Evolutionary conservation across 768 basidiomycete species (phyloP).

Genomic region (Panaeolus cyanescens): DNA sequence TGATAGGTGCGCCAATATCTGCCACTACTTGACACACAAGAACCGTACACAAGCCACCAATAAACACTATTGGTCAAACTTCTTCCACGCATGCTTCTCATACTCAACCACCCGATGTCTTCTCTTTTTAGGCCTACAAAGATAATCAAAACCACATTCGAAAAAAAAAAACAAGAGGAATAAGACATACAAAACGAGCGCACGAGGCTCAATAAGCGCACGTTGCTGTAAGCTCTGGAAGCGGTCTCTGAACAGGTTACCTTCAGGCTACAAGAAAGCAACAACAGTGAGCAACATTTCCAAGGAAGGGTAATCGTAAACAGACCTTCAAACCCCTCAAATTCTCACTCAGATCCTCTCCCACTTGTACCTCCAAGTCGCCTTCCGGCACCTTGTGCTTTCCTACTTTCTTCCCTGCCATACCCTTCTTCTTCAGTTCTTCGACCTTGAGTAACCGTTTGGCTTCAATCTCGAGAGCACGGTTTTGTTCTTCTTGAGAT

Average conservation of each 20-base stretch:
- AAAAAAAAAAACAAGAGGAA: neutral
- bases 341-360: constrained; percentile 87
- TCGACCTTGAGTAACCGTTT: constrained; percentile 46
- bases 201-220: constrained; percentile 84
- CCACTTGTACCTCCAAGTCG: constrained; percentile 82
- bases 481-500: constrained; percentile 33
- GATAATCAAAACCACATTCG: neutral
- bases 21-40: too few species aligned
- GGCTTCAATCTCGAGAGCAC: constrained; percentile 43
- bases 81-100: constrained; percentile 82
- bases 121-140: constrained; percentile 29
- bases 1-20: too few species aligned
- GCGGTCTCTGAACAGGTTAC: constrained; percentile 89
- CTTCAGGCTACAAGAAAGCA: constrained; percentile 68
- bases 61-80: too few species aligned
- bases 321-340: constrained; percentile 81
- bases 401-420: constrained; percentile 77
- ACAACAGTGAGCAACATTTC: neutral
- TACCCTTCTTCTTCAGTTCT: constrained; percentile 57
- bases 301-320: constrained; percentile 8
- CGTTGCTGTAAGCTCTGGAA: constrained; percentile 88
- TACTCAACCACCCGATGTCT: constrained; percentile 60
- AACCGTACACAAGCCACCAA: too few species aligned
- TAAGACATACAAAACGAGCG: constrained; percentile 66
- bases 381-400: constrained; percentile 74